Base-by-base conservation (phyloP, 139 green algal species). In the Tetradesmus obliquus region DNA sequence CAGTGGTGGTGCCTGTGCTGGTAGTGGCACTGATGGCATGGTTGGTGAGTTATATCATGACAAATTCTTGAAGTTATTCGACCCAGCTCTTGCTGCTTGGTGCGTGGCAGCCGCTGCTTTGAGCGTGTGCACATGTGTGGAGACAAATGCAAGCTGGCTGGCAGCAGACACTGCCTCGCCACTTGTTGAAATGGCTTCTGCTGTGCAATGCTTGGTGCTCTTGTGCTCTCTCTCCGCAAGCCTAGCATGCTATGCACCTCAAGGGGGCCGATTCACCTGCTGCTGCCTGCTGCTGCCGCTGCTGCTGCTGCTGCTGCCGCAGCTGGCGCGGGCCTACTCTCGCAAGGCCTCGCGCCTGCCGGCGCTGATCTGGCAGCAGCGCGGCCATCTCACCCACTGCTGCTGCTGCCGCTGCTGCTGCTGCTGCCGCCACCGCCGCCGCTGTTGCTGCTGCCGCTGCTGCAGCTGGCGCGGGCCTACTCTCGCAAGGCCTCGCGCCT, bases 301-400 rank as follows among this genome's bases (percentile, higher is more conserved):
- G 62, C 22, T 55, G 9, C 72, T 15, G 10, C 62, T 72, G 62
- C 62, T 72, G 62, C 62, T 72, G 22, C 86, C 8, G 66, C 76
- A 79, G 76, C 45, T 91, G 24, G 10, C 0, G 2, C 76, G 57
- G 13, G 24, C 54, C 10, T 86, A 80, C 19, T 15, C 8, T 3
- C 76, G 87, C 55, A 57, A 71, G 54, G 12, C 82, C 17, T 66
- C 24, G 0, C 72, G 87, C 6, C 74, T 91, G 20, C 87, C 87
- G 12, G 87, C 82, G 12, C n/a, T 91, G 72, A 72, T 91, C 22
- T 51, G 74, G 51, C 87, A 91, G 87, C 87, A 91, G 57, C 72
- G 76, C 24, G n/a, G n/a, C n/a, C n/a, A n/a, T n/a, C n/a, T n/a
- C n/a, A n/a, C n/a, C n/a, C n/a, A n/a, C n/a, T n/a, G 69, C 8